Percentiles rank a stretch among this genome's conserved stretches.
phyloP scores from a whole-genome alignment of 495 filamentous ascomycete species.

The Penicillium steckii region DNA sequence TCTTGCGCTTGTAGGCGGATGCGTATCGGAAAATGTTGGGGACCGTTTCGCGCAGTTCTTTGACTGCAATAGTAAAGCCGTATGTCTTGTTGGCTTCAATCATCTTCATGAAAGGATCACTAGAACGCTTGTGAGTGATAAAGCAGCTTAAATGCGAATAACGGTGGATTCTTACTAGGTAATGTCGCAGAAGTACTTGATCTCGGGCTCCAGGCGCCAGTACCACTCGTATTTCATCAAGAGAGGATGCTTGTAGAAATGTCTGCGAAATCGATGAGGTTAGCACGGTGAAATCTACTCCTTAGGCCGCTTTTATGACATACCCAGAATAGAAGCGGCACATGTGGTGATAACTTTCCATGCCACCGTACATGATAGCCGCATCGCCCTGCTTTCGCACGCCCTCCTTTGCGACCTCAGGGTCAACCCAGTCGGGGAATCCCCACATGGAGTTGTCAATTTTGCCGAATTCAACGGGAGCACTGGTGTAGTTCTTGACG shows the following conservation, averaged over 20 bases:
- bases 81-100: constrained; percentile 92
- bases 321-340: constrained; percentile 98
- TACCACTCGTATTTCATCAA: constrained; percentile 99
- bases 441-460: constrained; percentile 93
- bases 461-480: constrained; percentile 87
- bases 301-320: constrained; percentile 15
- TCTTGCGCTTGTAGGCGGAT: constrained; percentile 94
- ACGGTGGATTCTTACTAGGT: constrained; percentile 74
- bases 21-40: constrained; percentile 99
- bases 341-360: constrained; percentile 99
- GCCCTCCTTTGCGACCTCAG: constrained; percentile 90
- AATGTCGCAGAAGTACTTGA: constrained; percentile 99
- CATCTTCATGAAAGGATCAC: constrained; percentile 96
- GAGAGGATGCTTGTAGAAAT: constrained; percentile 97
- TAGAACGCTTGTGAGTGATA: constrained; percentile 39
- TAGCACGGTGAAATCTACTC: constrained; percentile 6
- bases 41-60: constrained; percentile 96
- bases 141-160: neutral
- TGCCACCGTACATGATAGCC: constrained; percentile 99
- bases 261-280: constrained; percentile 52
- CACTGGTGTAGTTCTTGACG: constrained; percentile 85
- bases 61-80: constrained; percentile 98
- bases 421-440: constrained; percentile 94
- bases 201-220: constrained; percentile 98
- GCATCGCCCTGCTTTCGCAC: constrained; percentile 94